A percentile compares a stretch with the other conserved stretches of the same genome.
Evolutionary conservation across 139 green algal species (phyloP).

Genomic region (Pleodorina starrii): DNA sequence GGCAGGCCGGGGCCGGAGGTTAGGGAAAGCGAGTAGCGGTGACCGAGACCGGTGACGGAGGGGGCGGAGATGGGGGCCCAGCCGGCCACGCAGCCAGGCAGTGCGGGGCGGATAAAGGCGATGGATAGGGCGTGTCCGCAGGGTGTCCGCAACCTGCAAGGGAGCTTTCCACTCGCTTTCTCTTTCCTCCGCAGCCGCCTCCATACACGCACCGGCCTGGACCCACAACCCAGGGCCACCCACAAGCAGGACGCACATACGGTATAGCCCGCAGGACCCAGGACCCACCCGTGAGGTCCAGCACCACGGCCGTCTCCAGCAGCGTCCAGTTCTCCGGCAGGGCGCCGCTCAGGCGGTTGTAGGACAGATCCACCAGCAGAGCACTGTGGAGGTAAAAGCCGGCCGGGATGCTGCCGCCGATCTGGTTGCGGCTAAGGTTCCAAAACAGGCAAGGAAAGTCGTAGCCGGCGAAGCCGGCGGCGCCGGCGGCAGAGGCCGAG

Average conservation of each 20-base stretch:
- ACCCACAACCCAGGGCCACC: background rate
- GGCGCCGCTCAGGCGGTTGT: conserved; percentile 9
- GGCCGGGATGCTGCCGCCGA: background rate
- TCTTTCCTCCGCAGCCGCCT: too few species aligned
- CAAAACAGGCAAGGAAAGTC: conserved; percentile 44
- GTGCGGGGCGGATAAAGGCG: too few species aligned
- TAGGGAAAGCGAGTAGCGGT: too few species aligned
- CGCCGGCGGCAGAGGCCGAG: too few species aligned
- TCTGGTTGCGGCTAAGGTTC: conserved; percentile 35
- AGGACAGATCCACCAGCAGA: conserved; percentile 29
- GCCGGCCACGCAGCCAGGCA: too few species aligned
- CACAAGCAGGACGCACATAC: background rate
- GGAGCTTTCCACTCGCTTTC: too few species aligned
- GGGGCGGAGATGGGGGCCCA: too few species aligned
- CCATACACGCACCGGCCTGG: too few species aligned
- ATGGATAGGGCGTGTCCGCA: too few species aligned
- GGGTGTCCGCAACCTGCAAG: too few species aligned
- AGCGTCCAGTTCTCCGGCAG: conserved; percentile 40
- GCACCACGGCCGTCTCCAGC: conserved; percentile 31
- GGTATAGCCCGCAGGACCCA: background rate
- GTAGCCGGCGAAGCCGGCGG: background rate
- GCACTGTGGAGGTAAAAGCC: conserved; percentile 26
- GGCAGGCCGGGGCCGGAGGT: too few species aligned
- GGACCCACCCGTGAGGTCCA: conserved; percentile 38
- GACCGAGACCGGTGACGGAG: too few species aligned